Percentiles rank a stretch among this genome's conserved stretches.
Evolutionary conservation across 2,329 filamentous ascomycete genomes (phyloP).

Genomic region (Amesomyces nigricolor): DNA sequence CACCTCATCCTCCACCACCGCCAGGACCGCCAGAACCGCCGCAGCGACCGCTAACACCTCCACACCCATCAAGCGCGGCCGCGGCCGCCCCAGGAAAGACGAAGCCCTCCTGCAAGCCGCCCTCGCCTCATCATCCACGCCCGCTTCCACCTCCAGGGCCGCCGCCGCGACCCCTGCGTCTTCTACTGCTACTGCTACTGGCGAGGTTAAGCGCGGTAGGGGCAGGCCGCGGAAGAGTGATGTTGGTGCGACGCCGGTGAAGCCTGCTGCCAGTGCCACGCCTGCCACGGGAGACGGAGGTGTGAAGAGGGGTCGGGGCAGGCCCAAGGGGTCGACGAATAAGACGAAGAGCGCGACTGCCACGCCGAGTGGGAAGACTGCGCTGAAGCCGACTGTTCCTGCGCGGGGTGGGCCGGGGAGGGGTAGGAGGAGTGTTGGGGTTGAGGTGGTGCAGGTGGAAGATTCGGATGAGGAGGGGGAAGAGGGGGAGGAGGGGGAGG

Average conservation of each 20-base stretch:
- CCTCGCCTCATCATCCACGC: too few species aligned
- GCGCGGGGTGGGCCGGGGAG: conserved; percentile 5
- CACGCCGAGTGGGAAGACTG: neutral
- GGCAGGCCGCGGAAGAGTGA: neutral
- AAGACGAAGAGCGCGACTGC: neutral
- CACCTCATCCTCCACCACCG: conserved; percentile 2
- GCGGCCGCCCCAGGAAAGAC: conserved; percentile 15
- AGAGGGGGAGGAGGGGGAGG: conserved; percentile 10
- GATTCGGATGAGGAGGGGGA: conserved; percentile 10
- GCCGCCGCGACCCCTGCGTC: too few species aligned
- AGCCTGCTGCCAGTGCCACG: neutral
- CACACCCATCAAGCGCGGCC: neutral
- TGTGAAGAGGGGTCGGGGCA: conserved; percentile 11
- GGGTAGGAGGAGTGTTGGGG: neutral
- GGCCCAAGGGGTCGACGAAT: conserved; percentile 8
- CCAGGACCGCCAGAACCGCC: neutral
- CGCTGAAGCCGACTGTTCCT: conserved; percentile 4
- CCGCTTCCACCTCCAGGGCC: too few species aligned
- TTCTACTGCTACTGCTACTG: neutral
- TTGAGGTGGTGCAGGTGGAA: conserved; percentile 2
- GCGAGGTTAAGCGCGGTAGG: neutral
- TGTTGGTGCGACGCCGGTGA: neutral
- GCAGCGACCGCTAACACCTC: neutral
- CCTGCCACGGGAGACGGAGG: too few species aligned
- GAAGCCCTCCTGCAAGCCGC: neutral